Base-by-base conservation (phyloP, 768 basidiomycete genomes). In the Artomyces pyxidatus region DNA sequence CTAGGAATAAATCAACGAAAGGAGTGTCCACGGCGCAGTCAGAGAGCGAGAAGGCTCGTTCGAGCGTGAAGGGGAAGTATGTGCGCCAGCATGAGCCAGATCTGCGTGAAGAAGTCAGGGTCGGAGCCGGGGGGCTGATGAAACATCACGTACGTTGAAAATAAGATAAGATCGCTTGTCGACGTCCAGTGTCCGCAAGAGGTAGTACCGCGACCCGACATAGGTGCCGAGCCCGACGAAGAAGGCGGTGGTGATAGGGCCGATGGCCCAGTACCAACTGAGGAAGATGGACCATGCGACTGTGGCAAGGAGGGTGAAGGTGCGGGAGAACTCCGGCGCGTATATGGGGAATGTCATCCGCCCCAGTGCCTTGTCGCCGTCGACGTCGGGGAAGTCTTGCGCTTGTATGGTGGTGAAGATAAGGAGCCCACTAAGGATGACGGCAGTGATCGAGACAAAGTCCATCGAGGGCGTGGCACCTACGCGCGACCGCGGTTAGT, bases 301-400 rank as follows among this genome's bases (percentile, higher is more conserved):
- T 26, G 59, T 55, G 29, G 53, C 53, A 6, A 60, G 27, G 42
- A 60, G 48, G 2, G 54, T 60, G 47, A 60, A 48, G 23, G 48
- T 19, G 17, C 59, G 48, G 27, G 59, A 60, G 41, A 52, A 47
- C 17, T 48, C 42, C 2, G 59, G 59, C 10, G 53, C 53, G 40
- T 54, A 54, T 23, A 58, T 61, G 6, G 59, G 59, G 38, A 61
- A 55, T 14, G 60, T 61, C 29, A 42, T 47, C 6, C 60, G 57
- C 21, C 59, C 59, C 11, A 50, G 42, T 14, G 47, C 50, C 28
- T 41, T 49, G 46, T 61, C 60, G 37, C 60, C 60, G 37, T 54
- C 57, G 22, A 58, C 58, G 44, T 61, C 60, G 14, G 51, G 50
- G 48, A 61, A 60, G 48, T 61, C 60, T 28, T 61, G 60, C n/a